These are phyloP conservation scores for Myriosclerotinia curreyana DNA, from an alignment of 2,329 filamentous ascomycete species.

Conservation along the genomic window DNA sequence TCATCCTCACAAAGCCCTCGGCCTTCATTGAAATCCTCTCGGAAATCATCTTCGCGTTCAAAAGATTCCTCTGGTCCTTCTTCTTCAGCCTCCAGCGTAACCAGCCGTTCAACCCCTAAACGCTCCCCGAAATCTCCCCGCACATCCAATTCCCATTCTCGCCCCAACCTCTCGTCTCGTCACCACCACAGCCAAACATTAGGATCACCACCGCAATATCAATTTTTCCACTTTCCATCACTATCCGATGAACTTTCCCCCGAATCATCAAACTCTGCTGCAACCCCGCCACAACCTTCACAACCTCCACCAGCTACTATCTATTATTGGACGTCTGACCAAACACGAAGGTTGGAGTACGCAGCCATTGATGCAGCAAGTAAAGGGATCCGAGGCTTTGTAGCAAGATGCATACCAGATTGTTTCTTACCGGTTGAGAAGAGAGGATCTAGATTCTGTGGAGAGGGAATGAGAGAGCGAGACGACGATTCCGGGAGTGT, in stretches of 20 bases:
- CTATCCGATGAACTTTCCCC: constrained; percentile 23
- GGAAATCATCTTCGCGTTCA: constrained; percentile 29
- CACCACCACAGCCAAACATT: constrained; percentile 23
- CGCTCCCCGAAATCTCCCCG: constrained; percentile 25
- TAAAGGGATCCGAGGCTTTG: constrained; percentile 58
- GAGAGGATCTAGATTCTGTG: constrained; percentile 56
- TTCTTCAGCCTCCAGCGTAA: constrained; percentile 19
- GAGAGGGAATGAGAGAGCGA: constrained; percentile 25
- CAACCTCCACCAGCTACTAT: constrained; percentile 55
- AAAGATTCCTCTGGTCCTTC: constrained; percentile 19
- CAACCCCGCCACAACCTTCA: constrained; percentile 35
- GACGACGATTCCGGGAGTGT: constrained; percentile 56
- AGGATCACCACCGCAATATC: constrained; percentile 24
- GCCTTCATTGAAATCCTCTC: constrained; percentile 23
- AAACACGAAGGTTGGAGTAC: constrained; percentile 61
- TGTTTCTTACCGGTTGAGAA: constrained; percentile 55
- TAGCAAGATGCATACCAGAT: constrained; percentile 58
- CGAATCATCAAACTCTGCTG: constrained; percentile 39
- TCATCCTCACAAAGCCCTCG: constrained; percentile 24
- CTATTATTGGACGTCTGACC: constrained; percentile 66
- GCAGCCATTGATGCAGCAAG: constrained; percentile 63
- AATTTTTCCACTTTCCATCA: constrained; percentile 39
- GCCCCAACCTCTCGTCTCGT: constrained; percentile 4
- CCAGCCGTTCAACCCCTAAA: constrained; percentile 22
- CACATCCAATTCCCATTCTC: constrained; percentile 9